These are phyloP conservation scores for Euryodendron excelsum DNA, from an alignment of 148 eudicot genomes.

Conservation along the genomic window DNA sequence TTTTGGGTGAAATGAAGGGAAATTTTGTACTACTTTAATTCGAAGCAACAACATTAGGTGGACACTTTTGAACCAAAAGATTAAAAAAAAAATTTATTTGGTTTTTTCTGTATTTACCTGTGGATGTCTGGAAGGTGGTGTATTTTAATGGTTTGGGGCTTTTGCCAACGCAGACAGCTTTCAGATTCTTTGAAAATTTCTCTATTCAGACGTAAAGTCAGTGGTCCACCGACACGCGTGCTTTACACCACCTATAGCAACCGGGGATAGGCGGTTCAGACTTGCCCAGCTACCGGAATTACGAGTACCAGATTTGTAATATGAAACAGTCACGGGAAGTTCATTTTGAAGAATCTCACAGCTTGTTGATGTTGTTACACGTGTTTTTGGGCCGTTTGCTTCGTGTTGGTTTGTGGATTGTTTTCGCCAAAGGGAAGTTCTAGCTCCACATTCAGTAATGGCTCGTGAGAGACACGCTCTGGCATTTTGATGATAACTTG, in stretches of 20 bases:
- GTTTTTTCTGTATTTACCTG: too few species aligned
- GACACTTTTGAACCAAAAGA: too few species aligned
- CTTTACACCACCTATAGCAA: neutral
- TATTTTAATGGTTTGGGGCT: conserved; percentile 22
- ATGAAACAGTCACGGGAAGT: neutral
- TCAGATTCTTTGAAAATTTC: neutral
- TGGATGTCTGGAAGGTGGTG: conserved; percentile 13
- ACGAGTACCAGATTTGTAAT: neutral
- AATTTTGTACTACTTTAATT: too few species aligned
- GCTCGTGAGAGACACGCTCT: conserved; percentile 5
- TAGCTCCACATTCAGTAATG: neutral
- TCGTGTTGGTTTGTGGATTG: too few species aligned
- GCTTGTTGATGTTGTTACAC: neutral
- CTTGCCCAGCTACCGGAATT: too few species aligned
- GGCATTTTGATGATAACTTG: too few species aligned
- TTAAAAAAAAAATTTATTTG: too few species aligned
- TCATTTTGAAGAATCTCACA: neutral
- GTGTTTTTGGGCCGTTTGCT: too few species aligned
- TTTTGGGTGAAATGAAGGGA: too few species aligned
- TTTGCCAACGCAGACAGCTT: conserved; percentile 23
- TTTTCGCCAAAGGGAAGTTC: neutral
- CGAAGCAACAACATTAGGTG: too few species aligned
- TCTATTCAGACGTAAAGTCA: conserved; percentile 14
- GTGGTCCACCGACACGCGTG: conserved; percentile 26
- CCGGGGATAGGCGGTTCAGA: neutral